phyloP scores from a whole-genome alignment of 768 basidiomycete genomes.

The Stropharia rugosoannulata region DNA sequence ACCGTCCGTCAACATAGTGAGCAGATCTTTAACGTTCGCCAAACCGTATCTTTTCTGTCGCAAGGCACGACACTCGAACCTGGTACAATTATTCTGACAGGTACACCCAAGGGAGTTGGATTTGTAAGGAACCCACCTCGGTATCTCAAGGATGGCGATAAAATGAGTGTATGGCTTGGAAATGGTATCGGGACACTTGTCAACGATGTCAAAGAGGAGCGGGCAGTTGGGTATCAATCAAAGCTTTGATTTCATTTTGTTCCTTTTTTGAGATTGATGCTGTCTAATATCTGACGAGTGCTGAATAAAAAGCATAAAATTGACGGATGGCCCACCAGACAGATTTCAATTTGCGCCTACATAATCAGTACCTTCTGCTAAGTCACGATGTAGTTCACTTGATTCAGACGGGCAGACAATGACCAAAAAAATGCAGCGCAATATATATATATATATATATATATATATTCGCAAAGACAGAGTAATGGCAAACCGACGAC shows the following conservation, averaged over 20 bases:
- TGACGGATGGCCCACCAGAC: too few species aligned
- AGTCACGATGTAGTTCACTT: too few species aligned
- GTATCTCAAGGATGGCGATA: slow-evolving; percentile 74
- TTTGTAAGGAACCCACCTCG: slow-evolving; percentile 70
- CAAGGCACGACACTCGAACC: slow-evolving; percentile 83
- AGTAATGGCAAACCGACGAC: too few species aligned
- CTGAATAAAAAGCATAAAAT: too few species aligned
- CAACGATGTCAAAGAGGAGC: slow-evolving; percentile 77
- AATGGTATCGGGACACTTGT: slow-evolving; percentile 77
- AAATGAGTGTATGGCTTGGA: slow-evolving; percentile 65
- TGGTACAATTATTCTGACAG: slow-evolving; percentile 81
- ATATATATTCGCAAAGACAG: too few species aligned
- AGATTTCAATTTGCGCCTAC: too few species aligned
- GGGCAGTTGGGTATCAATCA: slow-evolving; percentile 24
- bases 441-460: too few species aligned
- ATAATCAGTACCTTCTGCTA: too few species aligned
- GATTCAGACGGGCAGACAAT: too few species aligned
- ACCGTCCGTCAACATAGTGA: slow-evolving; percentile 41
- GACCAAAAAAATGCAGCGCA: too few species aligned
- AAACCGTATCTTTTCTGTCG: slow-evolving; percentile 78
- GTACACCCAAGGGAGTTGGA: slow-evolving; percentile 81
- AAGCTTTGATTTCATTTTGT: slow-evolving; percentile 35
- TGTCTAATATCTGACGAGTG: too few species aligned
- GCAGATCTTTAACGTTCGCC: slow-evolving; percentile 78
- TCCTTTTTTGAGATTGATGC: not conserved